Evolutionary conservation across 805 yeast genomes (phyloP).

Genomic region (Nakazawaea ambrosiae): DNA sequence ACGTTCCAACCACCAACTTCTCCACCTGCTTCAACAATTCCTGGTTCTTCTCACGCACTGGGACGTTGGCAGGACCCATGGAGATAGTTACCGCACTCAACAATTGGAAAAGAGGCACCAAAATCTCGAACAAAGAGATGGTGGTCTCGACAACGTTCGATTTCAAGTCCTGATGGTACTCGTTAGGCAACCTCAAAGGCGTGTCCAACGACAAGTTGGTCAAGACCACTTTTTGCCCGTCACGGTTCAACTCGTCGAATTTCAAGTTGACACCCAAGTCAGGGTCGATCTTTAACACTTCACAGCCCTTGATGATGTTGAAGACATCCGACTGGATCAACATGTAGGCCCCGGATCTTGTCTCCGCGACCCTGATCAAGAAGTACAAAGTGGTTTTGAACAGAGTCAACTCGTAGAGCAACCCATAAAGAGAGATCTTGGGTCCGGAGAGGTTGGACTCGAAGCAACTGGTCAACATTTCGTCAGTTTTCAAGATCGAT

Average conservation of each 20-base stretch:
- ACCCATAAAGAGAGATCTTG: slow-evolving; percentile 40
- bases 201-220: slow-evolving; percentile 46
- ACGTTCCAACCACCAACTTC: slow-evolving; percentile 50
- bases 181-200: slow-evolving; percentile 30
- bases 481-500: slow-evolving; percentile 65
- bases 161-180: slow-evolving; percentile 16
- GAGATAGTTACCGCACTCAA: slow-evolving; percentile 61
- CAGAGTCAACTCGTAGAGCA: slow-evolving; percentile 69
- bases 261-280: slow-evolving; percentile 63
- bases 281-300: slow-evolving; percentile 62
- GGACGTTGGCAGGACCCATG: slow-evolving; percentile 68
- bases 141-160: slow-evolving; percentile 7
- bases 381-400: slow-evolving; percentile 67
- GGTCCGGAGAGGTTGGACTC: slow-evolving; percentile 15
- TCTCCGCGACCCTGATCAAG: slow-evolving; percentile 67
- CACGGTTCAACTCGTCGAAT: slow-evolving; percentile 28
- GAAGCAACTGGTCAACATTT: slow-evolving; percentile 32
- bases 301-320: slow-evolving; percentile 47
- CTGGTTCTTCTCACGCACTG: slow-evolving; percentile 46
- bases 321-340: slow-evolving; percentile 71
- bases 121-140: slow-evolving; percentile 57
- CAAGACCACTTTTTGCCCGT: slow-evolving; percentile 24
- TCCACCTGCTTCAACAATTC: slow-evolving; percentile 44
- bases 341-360: slow-evolving; percentile 70
- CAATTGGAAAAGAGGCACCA: slow-evolving; percentile 70